These are phyloP conservation scores for Sporobolomyces phaffii DNA, from an alignment of 768 basidiomycete species.

Conservation along the genomic window DNA sequence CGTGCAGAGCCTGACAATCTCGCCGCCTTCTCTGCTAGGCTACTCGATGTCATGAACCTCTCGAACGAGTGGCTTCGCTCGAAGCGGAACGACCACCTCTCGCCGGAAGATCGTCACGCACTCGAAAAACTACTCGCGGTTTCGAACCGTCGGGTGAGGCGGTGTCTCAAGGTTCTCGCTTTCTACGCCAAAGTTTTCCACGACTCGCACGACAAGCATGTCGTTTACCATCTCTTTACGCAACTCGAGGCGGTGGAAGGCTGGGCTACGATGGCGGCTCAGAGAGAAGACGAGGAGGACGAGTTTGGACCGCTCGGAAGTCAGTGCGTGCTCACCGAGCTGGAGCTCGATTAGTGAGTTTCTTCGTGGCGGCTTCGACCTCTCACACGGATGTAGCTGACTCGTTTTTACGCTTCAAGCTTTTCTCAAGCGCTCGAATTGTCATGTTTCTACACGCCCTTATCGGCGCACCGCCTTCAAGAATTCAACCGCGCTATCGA, in stretches of 20 bases:
- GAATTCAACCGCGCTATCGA: conserved; percentile 16
- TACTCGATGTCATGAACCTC: conserved; percentile 35
- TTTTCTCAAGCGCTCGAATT: conserved; percentile 31
- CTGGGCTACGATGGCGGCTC: conserved; percentile 26
- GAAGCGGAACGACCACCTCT: conserved; percentile 1
- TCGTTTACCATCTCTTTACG: conserved; percentile 33
- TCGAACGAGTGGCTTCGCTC: conserved; percentile 20
- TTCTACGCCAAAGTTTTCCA: conserved; percentile 36
- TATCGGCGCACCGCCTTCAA: conserved; percentile 12
- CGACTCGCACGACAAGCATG: conserved; percentile 37
- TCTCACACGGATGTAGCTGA: no score
- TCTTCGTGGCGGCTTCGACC: no score
- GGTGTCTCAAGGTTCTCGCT: conserved; percentile 32
- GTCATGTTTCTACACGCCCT: conserved; percentile 37
- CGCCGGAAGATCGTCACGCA: not conserved
- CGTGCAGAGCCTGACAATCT: no score
- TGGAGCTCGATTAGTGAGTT: conserved; percentile 37
- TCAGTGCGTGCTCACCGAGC: conserved; percentile 29
- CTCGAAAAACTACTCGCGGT: conserved; percentile 16
- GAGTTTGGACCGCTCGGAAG: conserved; percentile 16
- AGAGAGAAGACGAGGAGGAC: conserved; percentile 24
- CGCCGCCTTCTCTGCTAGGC: no score
- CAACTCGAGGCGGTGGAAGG: conserved; percentile 31
- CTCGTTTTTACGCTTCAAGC: no score
- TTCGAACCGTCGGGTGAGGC: conserved; percentile 26